phyloP scores from a whole-genome alignment of 2,329 filamentous ascomycete genomes.

The Hymenoscyphus salicellus region DNA sequence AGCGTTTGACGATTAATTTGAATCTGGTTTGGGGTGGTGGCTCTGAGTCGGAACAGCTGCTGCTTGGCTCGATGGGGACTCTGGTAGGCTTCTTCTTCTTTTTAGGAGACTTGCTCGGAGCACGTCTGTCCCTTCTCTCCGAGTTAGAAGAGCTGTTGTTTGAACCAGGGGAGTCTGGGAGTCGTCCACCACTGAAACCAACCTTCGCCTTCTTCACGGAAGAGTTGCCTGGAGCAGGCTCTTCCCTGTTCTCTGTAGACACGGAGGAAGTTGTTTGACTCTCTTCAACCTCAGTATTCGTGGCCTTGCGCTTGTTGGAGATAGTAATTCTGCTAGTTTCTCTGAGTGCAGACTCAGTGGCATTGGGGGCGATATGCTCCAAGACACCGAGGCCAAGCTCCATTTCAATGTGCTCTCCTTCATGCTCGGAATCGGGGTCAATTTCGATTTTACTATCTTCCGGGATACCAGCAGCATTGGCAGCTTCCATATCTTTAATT shows the following conservation, averaged over 20 bases:
- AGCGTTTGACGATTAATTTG: too few relatives aligned
- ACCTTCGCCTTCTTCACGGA: too few relatives aligned
- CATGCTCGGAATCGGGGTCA: background rate
- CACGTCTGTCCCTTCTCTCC: too few relatives aligned
- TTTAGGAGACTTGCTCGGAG: too few relatives aligned
- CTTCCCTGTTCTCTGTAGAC: background rate
- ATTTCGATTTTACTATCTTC: constrained; percentile 18
- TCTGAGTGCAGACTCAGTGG: background rate
- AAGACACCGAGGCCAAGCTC: constrained; percentile 20
- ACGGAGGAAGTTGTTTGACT: background rate
- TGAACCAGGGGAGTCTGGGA: too few relatives aligned
- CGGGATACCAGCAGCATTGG: constrained; percentile 21
- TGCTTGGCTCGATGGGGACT: too few relatives aligned
- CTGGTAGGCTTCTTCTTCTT: too few relatives aligned
- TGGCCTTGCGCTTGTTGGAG: background rate
- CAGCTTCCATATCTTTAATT: constrained; percentile 22
- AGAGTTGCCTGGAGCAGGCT: too few relatives aligned
- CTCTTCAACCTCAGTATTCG: background rate
- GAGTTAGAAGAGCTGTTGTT: too few relatives aligned
- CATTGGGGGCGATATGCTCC: constrained; percentile 25
- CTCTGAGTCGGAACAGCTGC: too few relatives aligned
- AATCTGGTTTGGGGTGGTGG: too few relatives aligned
- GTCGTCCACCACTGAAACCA: too few relatives aligned
- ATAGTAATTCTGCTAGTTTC: background rate
- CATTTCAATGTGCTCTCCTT: constrained; percentile 17